Evolutionary conservation across 1,139 yeast genomes (phyloP), one percentile per base, ranked within the genome.

Genomic region (Yamadazyma buinensis): DNA sequence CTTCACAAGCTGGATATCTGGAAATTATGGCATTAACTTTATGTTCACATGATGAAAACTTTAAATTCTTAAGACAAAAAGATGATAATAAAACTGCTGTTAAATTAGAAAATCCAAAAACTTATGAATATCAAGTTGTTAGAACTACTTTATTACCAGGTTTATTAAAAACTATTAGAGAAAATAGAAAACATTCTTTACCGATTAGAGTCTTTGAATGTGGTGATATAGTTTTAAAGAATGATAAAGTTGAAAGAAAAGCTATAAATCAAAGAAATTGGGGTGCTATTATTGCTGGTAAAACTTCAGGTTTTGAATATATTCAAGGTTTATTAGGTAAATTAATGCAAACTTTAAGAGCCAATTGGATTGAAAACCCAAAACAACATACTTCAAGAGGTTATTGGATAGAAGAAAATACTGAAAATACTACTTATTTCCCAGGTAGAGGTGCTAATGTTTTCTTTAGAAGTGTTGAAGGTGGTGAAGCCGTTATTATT

Each of bases 371-470:
- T 43, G 80, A 75, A 46, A 72, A 78, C 41, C 75, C 80, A 21
- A 47, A 52, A 22, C 57, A 57, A 37, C 69, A 75, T 42, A 64
- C 65, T 38, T 63, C 64, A 30, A 84, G 95, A 64, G 97, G 97
- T 37, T 84, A 79, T 64, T 84, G 92, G 92, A 82, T 84, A 42
- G 85, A 78, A 55, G 81, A 80, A 54, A 88, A 82, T 51, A 68
- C 66, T 37, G 71, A 72, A 25, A 73, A 80, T 54, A 68, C 77
- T 33, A 84, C 95, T 40, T 94, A 75, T 66, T 92, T 94, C 84
- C 95, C 96, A 29, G 98, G 97, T 32, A 83, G 98, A 70, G 97
- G 97, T 42, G 98, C 98, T 33, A 80, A 76, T 52, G 74, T 94
- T 41, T 76, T 73, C 61, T 84, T 80, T 67, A 77, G 95, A 66